A percentile compares a stretch with the other conserved stretches of the same genome.
Evolutionary conservation across 2,329 filamentous ascomycete genomes (phyloP).

Genomic region (Tympanopsis confertula): DNA sequence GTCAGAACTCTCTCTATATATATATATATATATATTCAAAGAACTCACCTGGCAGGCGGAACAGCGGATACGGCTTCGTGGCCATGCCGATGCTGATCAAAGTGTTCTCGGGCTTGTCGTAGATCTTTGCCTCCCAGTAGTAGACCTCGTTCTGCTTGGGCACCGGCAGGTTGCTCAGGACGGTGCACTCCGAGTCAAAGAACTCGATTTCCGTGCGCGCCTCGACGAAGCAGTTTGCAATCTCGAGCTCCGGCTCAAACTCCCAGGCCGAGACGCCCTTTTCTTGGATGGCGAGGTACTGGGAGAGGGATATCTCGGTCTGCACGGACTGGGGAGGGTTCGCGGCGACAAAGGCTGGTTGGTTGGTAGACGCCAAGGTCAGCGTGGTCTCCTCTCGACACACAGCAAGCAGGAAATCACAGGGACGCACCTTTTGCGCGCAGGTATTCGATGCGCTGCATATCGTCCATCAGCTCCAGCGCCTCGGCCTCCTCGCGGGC

Average conservation of each 20-base stretch:
- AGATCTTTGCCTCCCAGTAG: constrained; percentile 98
- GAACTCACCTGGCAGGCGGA: constrained; percentile 87
- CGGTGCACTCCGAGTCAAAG: constrained; percentile 94
- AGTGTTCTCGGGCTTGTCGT: constrained; percentile 86
- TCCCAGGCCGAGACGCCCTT: constrained; percentile 99
- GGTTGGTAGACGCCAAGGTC: background rate
- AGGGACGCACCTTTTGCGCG: constrained; percentile 72
- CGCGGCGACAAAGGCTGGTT: constrained; percentile 75
- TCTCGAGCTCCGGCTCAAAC: constrained; percentile 97
- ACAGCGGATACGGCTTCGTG: constrained; percentile 93
- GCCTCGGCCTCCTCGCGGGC: constrained; percentile 88
- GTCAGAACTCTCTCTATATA: constrained; percentile 7
- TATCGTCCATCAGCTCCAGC: constrained; percentile 86
- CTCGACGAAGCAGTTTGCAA: constrained; percentile 97
- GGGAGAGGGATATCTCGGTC: constrained; percentile 93
- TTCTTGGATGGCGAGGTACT: constrained; percentile 96
- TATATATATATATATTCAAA: no score
- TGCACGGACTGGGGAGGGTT: constrained; percentile 91
- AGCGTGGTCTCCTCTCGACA: no score
- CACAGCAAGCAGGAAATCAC: constrained; percentile 1
- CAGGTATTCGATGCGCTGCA: constrained; percentile 79
- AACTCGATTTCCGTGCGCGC: constrained; percentile 95
- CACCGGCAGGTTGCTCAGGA: constrained; percentile 90
- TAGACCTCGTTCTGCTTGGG: constrained; percentile 99
- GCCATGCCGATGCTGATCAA: constrained; percentile 84